Evolutionary conservation across 148 eudicot genomes (phyloP), one percentile per base, ranked within the genome.

Genomic region (Rhododendron ovatum): DNA sequence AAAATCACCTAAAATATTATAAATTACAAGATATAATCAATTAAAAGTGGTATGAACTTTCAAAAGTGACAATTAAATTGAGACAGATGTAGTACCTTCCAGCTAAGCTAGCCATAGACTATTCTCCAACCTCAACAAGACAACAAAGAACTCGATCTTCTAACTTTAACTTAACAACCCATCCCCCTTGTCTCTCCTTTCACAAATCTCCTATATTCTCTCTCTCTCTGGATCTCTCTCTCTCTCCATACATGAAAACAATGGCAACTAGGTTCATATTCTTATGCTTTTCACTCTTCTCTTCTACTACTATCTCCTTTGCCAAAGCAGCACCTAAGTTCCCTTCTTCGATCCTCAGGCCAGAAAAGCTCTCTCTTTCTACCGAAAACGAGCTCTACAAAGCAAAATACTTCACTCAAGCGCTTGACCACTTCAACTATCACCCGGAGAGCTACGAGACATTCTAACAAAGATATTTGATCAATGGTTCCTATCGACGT

Each of bases 351-450:
- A 28, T 90, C n/a, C 81, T 89, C 3, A 77, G 89, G n/a, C 94
- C 92, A 3, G 92, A 90, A 48, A 86, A 90, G n/a, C 71, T 86
- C 33, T 84, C 83, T 8, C 20, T 83, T n/a, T 53, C 85, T 28
- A 80, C 71, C 26, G 77, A 20, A 84, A 88, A 20, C 20, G 10
- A 81, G 51, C 91, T 80, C 28, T 94, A 95, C 69, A 67, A 91
- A 71, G 91, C 92, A 20, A 91, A 86, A 83, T 95, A 89, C 88
- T 95, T 86, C 91, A 93, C 98, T 1, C 98, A 95, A 85, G 91
- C 89, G 77, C 91, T 95, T 67, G 98, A 93, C 86, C 98, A 95
- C 89, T 95, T 95, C 90, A 93, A 92, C 88, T 95, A 84, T 57
- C 84, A 89, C 4, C 98, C 98, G 10, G 87, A 93, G 76, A 93